These are phyloP conservation scores for Hanseniaspora jakobsenii DNA, from an alignment of 805 yeast genomes.

Conservation along the genomic window DNA sequence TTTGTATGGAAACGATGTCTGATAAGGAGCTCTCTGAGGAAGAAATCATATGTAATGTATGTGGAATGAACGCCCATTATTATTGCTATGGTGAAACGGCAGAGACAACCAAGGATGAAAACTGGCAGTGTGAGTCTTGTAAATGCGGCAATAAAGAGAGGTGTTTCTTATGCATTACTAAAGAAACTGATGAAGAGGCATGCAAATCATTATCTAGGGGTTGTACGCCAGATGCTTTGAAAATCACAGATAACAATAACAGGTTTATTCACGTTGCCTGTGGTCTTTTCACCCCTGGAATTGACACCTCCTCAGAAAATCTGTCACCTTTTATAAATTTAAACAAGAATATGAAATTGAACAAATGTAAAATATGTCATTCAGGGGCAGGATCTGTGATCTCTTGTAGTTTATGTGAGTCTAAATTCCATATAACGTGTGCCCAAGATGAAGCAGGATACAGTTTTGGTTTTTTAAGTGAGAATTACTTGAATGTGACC, in stretches of 20 bases:
- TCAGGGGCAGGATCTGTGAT: slow-evolving; percentile 36
- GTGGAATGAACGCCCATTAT: slow-evolving; percentile 61
- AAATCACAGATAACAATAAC: slow-evolving; percentile 47
- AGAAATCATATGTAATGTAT: slow-evolving; percentile 40
- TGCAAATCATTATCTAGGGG: slow-evolving; percentile 32
- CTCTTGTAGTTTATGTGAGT: slow-evolving; percentile 20
- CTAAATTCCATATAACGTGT: slow-evolving; percentile 23
- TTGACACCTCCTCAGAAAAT: slow-evolving; percentile 36
- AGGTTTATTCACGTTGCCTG: slow-evolving; percentile 73
- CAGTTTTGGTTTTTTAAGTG: slow-evolving; percentile 17
- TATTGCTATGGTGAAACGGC: slow-evolving; percentile 49
- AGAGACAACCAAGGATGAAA: slow-evolving; percentile 23
- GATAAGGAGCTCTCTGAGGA: slow-evolving; percentile 21
- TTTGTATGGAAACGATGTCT: slow-evolving; percentile 36
- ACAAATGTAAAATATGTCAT: slow-evolving; percentile 37
- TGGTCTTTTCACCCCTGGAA: slow-evolving; percentile 38
- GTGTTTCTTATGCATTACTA: slow-evolving; percentile 45
- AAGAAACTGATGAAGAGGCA: slow-evolving; percentile 38
- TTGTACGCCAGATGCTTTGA: slow-evolving; percentile 51
- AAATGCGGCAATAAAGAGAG: slow-evolving; percentile 53
- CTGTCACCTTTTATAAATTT: slow-evolving; percentile 35
- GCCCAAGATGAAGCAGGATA: slow-evolving; percentile 19
- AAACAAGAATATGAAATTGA: slow-evolving; percentile 26
- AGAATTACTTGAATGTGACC: slow-evolving; percentile 11
- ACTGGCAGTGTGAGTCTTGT: slow-evolving; percentile 77